Evolutionary conservation across 768 basidiomycete genomes (phyloP).

Genomic region (Russula virescens): DNA sequence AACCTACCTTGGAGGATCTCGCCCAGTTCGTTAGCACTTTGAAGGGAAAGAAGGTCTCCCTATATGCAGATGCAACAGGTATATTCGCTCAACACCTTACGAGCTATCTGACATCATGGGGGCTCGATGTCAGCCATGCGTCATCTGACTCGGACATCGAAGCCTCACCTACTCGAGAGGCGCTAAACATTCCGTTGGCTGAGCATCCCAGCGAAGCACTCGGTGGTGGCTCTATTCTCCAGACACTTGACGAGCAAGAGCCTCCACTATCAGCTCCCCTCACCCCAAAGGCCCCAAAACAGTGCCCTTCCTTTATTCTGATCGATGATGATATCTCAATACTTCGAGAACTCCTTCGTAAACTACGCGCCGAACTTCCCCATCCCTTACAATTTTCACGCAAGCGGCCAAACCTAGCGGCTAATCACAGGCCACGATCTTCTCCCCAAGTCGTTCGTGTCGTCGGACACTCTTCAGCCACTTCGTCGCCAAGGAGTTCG

Average conservation of each 20-base stretch:
- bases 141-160: constrained; percentile 55
- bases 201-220: constrained; percentile 14
- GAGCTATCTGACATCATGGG: constrained; percentile 91
- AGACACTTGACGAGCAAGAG: constrained; percentile 23
- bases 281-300: constrained; percentile 26
- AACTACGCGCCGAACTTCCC: constrained; percentile 53
- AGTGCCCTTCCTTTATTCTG: constrained; percentile 61
- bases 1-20: constrained; percentile 79
- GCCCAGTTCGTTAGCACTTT: constrained; percentile 73
- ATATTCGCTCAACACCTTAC: constrained; percentile 91
- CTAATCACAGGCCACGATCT: constrained; percentile 70
- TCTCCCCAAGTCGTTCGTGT: constrained; percentile 71
- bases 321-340: constrained; percentile 90
- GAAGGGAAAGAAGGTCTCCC: constrained; percentile 72
- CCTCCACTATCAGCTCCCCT: constrained; percentile 15
- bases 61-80: constrained; percentile 83
- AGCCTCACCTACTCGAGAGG: constrained; percentile 27
- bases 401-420: constrained; percentile 64
- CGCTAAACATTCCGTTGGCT: constrained; percentile 7
- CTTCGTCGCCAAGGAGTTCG: constrained; percentile 33
- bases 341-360: constrained; percentile 66
- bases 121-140: constrained; percentile 84
- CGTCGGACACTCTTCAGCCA: constrained; percentile 34
- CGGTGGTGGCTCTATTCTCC: constrained; percentile 13
- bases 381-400: constrained; percentile 39